Evolutionary conservation across 352 stramenopile genomes (phyloP).

Genomic region (Pelagophyceae sp.): DNA sequence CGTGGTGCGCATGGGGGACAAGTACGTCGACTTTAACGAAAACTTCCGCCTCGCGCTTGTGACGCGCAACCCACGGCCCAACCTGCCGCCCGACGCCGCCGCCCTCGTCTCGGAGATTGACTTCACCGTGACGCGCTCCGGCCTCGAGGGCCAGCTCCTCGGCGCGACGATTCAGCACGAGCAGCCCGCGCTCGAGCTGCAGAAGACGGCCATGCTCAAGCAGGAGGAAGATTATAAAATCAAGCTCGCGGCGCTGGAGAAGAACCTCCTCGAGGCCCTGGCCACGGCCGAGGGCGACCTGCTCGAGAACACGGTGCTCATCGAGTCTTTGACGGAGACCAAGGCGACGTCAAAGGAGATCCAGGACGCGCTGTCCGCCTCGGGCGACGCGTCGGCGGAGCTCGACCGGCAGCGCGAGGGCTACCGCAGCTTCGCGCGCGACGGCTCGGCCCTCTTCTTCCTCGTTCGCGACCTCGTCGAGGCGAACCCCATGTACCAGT

Average conservation of each 20-base stretch:
- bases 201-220: constrained; percentile 76
- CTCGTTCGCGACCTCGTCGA: constrained; percentile 72
- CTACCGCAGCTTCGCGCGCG: constrained; percentile 73
- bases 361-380: constrained; percentile 69
- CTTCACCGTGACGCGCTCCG: constrained; percentile 85
- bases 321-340: constrained; percentile 82
- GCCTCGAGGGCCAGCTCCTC: constrained; percentile 81
- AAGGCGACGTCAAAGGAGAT: constrained; percentile 83
- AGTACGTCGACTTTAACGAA: constrained; percentile 85
- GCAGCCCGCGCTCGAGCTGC: constrained; percentile 78
- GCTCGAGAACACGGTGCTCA: constrained; percentile 81
- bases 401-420: constrained; percentile 79
- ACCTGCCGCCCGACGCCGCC: constrained; percentile 68
- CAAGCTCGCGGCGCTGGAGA: constrained; percentile 77
- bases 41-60: constrained; percentile 82
- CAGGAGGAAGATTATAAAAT: constrained; percentile 89
- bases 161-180: constrained; percentile 85
- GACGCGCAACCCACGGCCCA: constrained; percentile 73
- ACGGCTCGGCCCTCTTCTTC: constrained; percentile 83
- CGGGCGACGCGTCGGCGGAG: constrained; percentile 71
- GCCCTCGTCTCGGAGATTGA: constrained; percentile 83
- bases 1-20: constrained; percentile 77
- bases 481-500: constrained; percentile 90
- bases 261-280: constrained; percentile 78
- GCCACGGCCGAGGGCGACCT: constrained; percentile 87